Evolutionary conservation across 2,329 filamentous ascomycete genomes (phyloP), one percentile per base, ranked within the genome.

Genomic region (Penicillium sp.): DNA sequence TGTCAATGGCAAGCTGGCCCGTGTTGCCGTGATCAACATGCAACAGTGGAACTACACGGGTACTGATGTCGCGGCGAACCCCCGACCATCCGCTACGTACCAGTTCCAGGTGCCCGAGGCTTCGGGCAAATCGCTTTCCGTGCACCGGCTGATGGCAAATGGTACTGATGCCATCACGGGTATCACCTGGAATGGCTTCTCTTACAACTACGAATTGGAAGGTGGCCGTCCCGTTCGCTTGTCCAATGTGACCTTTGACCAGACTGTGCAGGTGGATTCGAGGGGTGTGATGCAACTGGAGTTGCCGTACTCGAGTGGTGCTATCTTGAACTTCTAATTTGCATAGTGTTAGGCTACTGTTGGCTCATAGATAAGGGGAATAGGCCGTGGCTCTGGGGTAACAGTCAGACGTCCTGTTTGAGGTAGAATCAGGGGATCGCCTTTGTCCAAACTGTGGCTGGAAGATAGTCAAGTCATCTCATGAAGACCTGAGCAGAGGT

Each of bases 111-210:
- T 73, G 49, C 67, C 71, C 41, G 50, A 41, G 6, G 41, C 22
- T 31, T 48, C 57, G 67, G 47, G 64, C 63, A 64, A 64, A 20
- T 67, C 64, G 0, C 69, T 76, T 2, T 63, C 58, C 0, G 76
- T 86, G 53, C 77, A 84, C 67, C 74, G 85, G 28, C 71, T 89
- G 35, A 69, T 77, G 51, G 86, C 87, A 1, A 88, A 87, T 70
- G 86, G 87, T 0, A 88, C 84, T 62, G 85, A 89, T 73, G 86
- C 86, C 8, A 81, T 87, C 22, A 83, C 82, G 0, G 86, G 86
- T 0, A 82, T 88, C 45, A 83, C 84, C 0, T 88, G 82, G 75
- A 84, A 88, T 70, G 86, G 85, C 1, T 80, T 76, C 68, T 88
- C 83, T 62, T 89, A 86, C 63, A 85, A 88, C 66, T 82, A 82